These are phyloP conservation scores for Nannochloropsis gaditana DNA, from an alignment of 108 stramenopile genomes.

Conservation along the genomic window DNA sequence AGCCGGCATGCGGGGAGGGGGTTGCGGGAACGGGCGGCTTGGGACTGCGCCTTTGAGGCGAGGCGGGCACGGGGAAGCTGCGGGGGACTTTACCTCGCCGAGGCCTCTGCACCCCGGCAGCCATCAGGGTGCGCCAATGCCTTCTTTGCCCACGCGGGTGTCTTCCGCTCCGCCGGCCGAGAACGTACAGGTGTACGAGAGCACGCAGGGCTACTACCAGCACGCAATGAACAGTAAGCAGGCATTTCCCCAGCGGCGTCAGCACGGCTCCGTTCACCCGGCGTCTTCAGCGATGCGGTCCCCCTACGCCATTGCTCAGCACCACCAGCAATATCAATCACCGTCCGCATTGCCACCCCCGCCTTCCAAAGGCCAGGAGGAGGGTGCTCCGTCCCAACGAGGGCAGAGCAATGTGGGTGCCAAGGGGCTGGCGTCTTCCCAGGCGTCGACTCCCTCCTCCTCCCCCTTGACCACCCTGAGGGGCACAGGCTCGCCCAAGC, in stretches of 20 bases:
- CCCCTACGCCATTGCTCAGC: background rate
- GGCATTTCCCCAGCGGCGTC: background rate
- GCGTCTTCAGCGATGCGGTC: background rate
- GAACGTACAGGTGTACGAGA: background rate
- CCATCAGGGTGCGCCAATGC: background rate
- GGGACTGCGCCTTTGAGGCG: no score
- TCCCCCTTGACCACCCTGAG: background rate
- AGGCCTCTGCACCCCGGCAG: background rate
- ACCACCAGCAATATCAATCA: no score
- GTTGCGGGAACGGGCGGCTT: background rate
- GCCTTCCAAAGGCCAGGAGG: no score
- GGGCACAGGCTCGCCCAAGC: background rate
- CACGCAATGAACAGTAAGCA: background rate
- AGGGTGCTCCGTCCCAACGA: no score
- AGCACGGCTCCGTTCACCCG: background rate
- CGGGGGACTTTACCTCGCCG: background rate
- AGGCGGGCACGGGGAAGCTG: background rate
- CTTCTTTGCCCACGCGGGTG: background rate
- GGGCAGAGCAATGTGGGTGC: no score
- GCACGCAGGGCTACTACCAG: background rate
- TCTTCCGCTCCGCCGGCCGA: background rate
- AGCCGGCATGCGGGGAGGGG: background rate
- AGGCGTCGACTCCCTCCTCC: background rate
- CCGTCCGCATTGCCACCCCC: no score
- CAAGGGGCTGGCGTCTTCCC: background rate